phyloP scores from a whole-genome alignment of 1,284 basidiomycete species.

The Ustilago vetiveriae region DNA sequence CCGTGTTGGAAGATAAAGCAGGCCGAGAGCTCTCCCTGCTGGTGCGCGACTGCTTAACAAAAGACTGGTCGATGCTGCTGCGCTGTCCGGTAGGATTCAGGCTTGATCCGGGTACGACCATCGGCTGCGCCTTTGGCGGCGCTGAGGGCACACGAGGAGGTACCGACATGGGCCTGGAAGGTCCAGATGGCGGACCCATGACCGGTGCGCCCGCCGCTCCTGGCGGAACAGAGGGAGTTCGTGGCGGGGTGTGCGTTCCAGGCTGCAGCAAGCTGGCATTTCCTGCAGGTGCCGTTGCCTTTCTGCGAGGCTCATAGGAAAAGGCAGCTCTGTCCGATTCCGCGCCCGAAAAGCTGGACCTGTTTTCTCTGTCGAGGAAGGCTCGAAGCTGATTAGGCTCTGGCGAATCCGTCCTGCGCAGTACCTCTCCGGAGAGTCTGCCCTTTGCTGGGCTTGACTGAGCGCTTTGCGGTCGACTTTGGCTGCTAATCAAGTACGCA shows the following conservation, averaged over 20 bases:
- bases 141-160: conserved; percentile 39
- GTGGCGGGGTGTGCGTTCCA: conserved; percentile 30
- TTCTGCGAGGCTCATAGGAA: conserved; percentile 36
- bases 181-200: conserved; percentile 39
- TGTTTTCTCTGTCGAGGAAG: conserved; percentile 22
- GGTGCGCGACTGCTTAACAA: neutral
- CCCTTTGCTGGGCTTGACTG: conserved; percentile 16
- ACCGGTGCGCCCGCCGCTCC: conserved; percentile 9
- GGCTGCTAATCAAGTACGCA: conserved; percentile 7
- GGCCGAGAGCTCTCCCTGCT: conserved; percentile 7
- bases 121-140: conserved; percentile 27
- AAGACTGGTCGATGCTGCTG: conserved; percentile 6
- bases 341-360: conserved; percentile 27
- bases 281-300: conserved; percentile 17
- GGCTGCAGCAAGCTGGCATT: conserved; percentile 12
- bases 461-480: conserved; percentile 13
- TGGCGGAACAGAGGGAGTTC: conserved; percentile 37
- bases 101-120: conserved; percentile 13
- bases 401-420: conserved; percentile 30
- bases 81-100: too few species aligned
- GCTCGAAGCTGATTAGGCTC: conserved; percentile 26
- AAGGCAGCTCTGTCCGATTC: conserved; percentile 18
- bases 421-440: conserved; percentile 2
- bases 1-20: neutral
- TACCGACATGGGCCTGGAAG: conserved; percentile 40